Conservation (phyloP, 768 basidiomycete species). For the Amanita fuliginea region DNA sequence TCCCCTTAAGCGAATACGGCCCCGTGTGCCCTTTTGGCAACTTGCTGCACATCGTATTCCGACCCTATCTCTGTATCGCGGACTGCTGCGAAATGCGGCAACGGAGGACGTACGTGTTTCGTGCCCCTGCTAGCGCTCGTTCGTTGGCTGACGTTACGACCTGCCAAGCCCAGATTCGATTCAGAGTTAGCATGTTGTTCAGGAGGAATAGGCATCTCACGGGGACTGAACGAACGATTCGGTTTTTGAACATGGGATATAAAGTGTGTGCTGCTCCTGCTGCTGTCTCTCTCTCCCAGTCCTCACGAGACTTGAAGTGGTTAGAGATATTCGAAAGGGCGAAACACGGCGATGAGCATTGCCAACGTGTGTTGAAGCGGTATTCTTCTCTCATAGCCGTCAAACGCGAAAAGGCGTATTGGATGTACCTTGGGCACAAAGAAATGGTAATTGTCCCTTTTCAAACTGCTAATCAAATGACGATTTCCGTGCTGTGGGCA, state of each 20-base stretch:
- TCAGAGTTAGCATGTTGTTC: slow-evolving; percentile 46
- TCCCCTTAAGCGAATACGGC: slow-evolving; percentile 45
- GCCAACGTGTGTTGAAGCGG: slow-evolving; percentile 35
- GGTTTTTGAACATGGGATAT: slow-evolving; percentile 39
- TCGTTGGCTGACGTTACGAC: neutral
- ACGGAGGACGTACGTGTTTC: slow-evolving; percentile 37
- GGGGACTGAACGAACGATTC: slow-evolving; percentile 36
- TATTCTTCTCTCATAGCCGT: slow-evolving; percentile 48
- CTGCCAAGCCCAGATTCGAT: slow-evolving; percentile 35
- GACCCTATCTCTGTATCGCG: slow-evolving; percentile 66
- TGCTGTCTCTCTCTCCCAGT: neutral
- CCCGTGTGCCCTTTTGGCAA: slow-evolving; percentile 54
- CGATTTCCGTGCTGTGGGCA: slow-evolving; percentile 14
- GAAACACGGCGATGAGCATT: slow-evolving; percentile 36
- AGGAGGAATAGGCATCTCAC: slow-evolving; percentile 39
- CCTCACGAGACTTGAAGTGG: slow-evolving; percentile 30
- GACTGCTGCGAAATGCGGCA: slow-evolving; percentile 46
- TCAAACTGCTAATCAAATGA: neutral
- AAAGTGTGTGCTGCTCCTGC: slow-evolving; percentile 30
- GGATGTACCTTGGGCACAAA: slow-evolving; percentile 33
- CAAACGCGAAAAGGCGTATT: slow-evolving; percentile 37
- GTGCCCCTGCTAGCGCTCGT: neutral
- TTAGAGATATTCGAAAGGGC: slow-evolving; percentile 47
- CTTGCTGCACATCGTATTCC: slow-evolving; percentile 67
- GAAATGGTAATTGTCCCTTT: slow-evolving; percentile 30